Conservation (phyloP, 768 basidiomycete species). For the Calocera cornea region DNA sequence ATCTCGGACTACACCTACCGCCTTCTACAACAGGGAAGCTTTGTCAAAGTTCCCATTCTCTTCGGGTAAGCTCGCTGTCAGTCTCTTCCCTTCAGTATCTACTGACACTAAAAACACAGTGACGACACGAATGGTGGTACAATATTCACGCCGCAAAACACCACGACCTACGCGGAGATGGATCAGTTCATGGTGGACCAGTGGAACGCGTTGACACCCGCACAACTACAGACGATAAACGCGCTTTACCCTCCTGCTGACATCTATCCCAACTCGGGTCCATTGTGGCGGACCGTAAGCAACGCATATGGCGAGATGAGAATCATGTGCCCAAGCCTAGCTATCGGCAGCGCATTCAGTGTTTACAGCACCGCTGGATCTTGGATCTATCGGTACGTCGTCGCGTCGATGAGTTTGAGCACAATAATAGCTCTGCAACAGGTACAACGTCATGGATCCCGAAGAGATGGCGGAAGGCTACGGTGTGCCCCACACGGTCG, state of each 20-base stretch:
- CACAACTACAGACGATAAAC: background rate
- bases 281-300: background rate
- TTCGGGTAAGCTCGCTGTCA: background rate
- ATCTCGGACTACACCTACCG: background rate
- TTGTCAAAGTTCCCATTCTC: background rate
- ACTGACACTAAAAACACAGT: background rate
- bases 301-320: background rate
- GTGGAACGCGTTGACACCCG: background rate
- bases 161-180: background rate
- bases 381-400: background rate
- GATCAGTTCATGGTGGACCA: background rate
- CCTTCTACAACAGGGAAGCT: background rate
- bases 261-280: background rate
- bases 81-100: background rate
- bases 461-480: background rate
- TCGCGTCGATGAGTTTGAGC: background rate
- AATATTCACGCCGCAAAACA: background rate
- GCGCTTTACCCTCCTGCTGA: background rate
- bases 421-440: background rate
- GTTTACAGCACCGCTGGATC: background rate
- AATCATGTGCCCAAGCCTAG: background rate
- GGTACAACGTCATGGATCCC: slow-evolving; percentile 2
- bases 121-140: slow-evolving; percentile 1
- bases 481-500: background rate
- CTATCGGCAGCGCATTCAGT: background rate